Evolutionary conservation across 352 stramenopile genomes (phyloP), one percentile per base, ranked within the genome.

Genomic region (Globisporangium yorkense): DNA sequence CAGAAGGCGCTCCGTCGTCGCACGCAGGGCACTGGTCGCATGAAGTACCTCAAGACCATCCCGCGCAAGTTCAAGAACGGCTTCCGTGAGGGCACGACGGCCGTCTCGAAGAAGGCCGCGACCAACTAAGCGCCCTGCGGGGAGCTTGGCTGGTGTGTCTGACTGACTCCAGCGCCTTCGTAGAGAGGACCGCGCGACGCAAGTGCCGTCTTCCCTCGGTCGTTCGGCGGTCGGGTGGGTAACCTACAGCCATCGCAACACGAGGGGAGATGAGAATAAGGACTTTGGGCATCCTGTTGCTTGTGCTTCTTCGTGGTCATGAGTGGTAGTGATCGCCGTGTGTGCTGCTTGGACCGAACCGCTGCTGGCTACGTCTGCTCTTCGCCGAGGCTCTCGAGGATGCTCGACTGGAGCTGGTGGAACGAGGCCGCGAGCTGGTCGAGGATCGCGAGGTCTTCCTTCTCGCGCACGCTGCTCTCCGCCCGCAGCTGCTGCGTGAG

Each of bases 11-110:
- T 99, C 72, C 93, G 97, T 75, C 89, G 96, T 62, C 92, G 96
- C 75, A 99, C 81, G 57, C 86, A 93, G 70, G 97, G 97, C 65
- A 98, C 96, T 57, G 97, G 97, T 68, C 92, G 97, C 71, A 99
- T 99, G 97, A 80, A 77, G 92, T 79, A 99, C 93, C 88, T 99
- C 80, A 99, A 99, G 95, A 97, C 77, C 57, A 87, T 99, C 72
- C 93, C 96, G 64, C 91, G 97, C 74, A 87, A 88, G 69, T 99
- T 99, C 92, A 99, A 99, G 96, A 99, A 99, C 87, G 97, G 97
- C 71, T 99, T 99, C 95, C 89, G 96, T 84, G 96, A 99, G 84
- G 96, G 80, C 63, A 77, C 79, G 67, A 72, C 63, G 51, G 83
- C 85, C 60, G 77, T 91, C 63, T 94, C 85, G 58, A 94, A 94